Conservation (phyloP, 805 yeast species). For the Ascoidea asiatica region DNA sequence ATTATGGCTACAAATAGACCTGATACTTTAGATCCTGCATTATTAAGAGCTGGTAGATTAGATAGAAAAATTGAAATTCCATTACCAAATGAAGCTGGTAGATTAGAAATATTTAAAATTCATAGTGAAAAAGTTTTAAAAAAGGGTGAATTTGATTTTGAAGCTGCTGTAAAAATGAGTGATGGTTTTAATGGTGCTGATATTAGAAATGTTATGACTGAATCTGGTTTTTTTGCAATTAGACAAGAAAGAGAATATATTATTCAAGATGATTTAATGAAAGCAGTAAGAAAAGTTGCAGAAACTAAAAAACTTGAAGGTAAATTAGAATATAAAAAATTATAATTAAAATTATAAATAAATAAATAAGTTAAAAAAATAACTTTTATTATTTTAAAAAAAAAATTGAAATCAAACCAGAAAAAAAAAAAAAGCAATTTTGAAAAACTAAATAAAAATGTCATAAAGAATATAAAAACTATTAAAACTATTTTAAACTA, state of each 20-base stretch:
- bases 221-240: constrained; percentile 96
- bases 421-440: neutral
- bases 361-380: too few species aligned
- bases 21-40: constrained; percentile 94
- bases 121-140: constrained; percentile 78
- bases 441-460: neutral
- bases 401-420: neutral
- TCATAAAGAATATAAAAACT: neutral
- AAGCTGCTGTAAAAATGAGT: constrained; percentile 95
- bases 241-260: constrained; percentile 96
- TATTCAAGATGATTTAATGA: constrained; percentile 86
- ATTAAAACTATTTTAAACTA: too few species aligned
- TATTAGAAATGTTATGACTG: constrained; percentile 93
- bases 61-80: constrained; percentile 95
- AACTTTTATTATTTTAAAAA: too few species aligned
- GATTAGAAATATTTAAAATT: constrained; percentile 87
- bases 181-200: constrained; percentile 99
- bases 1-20: constrained; percentile 99
- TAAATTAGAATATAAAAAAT: constrained; percentile 85
- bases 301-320: constrained; percentile 97
- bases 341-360: constrained; percentile 24
- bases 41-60: constrained; percentile 92
- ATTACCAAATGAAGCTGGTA: constrained; percentile 90
- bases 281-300: constrained; percentile 95
- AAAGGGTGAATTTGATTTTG: constrained; percentile 93